Evolutionary conservation across 2,329 filamentous ascomycete species (phyloP), one percentile per base, ranked within the genome.

Genomic region (Aspergillus tubingensis): DNA sequence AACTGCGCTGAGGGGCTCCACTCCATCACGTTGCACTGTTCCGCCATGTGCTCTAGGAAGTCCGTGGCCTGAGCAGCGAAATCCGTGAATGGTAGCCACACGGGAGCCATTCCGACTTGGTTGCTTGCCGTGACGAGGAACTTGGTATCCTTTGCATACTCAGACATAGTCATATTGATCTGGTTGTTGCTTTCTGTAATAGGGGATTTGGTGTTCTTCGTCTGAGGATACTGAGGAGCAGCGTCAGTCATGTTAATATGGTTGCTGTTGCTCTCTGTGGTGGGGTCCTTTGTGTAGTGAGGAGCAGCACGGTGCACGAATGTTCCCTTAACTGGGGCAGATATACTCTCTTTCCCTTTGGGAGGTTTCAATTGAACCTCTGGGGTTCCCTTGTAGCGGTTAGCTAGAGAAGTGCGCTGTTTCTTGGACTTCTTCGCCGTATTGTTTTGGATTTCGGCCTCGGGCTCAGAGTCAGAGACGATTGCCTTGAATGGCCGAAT

Each of bases 41-140:
- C 43, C 2, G 53, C 55, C 64, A 70, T 65, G 13, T 52, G 50
- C 1, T 52, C 38, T 6, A 69, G 48, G 36, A 70, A 71, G 3
- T 57, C 36, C 6, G 65, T 57, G 3, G 65, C 54, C 1, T 60
- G 60, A 8, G 19, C 19, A 13, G 19, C 19, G 48, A 66, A 67
- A 21, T 57, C 30, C 41, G 50, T 30, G 58, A 60, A 69, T 5
- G 59, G 59, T 6, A 65, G 39, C 61, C 64, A 67, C 5, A 65
- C 64, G 1, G 68, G 63, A 0, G 65, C 62, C 59, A 64, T 64
- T 3, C 25, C 39, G 8, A 48, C 36, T 19, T 66, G 62, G 19
- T 15, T 54, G 38, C 53, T 62, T 3, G 61, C 54, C 3, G 58
- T 61, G 4, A 67, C 62, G 3, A 68, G 57, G 43, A 71, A 68